phyloP scores from a whole-genome alignment of 2,329 filamentous ascomycete genomes.

The Didymella pomorum region DNA sequence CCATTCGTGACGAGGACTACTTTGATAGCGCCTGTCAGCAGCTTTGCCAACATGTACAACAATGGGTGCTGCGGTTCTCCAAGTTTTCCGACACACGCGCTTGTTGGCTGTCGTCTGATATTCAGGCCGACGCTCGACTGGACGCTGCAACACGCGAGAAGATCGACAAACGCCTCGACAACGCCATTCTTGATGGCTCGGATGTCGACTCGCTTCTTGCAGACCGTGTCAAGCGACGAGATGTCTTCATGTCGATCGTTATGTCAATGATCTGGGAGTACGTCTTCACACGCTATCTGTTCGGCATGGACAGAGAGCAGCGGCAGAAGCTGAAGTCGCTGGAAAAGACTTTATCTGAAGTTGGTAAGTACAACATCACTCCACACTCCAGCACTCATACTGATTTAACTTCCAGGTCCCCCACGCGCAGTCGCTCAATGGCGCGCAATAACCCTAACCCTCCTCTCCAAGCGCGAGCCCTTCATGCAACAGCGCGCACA shows the following conservation, averaged over 20 bases:
- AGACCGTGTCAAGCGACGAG: slow-evolving; percentile 86
- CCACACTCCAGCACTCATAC: neutral
- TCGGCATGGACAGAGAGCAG: slow-evolving; percentile 98
- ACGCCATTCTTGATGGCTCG: slow-evolving; percentile 90
- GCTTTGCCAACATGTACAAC: slow-evolving; percentile 93
- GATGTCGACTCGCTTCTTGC: slow-evolving; percentile 88
- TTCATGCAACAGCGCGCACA: slow-evolving; percentile 84
- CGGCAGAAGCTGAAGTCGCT: slow-evolving; percentile 95
- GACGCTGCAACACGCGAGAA: slow-evolving; percentile 67
- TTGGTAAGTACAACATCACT: slow-evolving; percentile 59
- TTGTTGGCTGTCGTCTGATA: slow-evolving; percentile 81
- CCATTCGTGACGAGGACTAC: slow-evolving; percentile 87
- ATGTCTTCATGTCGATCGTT: slow-evolving; percentile 97
- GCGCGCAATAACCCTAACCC: slow-evolving; percentile 92
- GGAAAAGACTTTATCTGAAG: slow-evolving; percentile 88
- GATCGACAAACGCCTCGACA: slow-evolving; percentile 92
- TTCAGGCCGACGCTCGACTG: slow-evolving; percentile 68
- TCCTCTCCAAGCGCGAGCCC: slow-evolving; percentile 80
- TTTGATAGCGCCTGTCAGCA: slow-evolving; percentile 94
- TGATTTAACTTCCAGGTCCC: slow-evolving; percentile 61
- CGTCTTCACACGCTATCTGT: slow-evolving; percentile 96
- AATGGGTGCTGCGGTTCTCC: slow-evolving; percentile 97
- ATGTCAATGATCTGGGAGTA: slow-evolving; percentile 99
- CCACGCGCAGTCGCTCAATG: slow-evolving; percentile 91
- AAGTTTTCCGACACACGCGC: slow-evolving; percentile 94